Percentiles rank a stretch among this genome's conserved stretches.
Conservation (phyloP, 2,329 filamentous ascomycete species). For the Scytalidium sp. region DNA sequence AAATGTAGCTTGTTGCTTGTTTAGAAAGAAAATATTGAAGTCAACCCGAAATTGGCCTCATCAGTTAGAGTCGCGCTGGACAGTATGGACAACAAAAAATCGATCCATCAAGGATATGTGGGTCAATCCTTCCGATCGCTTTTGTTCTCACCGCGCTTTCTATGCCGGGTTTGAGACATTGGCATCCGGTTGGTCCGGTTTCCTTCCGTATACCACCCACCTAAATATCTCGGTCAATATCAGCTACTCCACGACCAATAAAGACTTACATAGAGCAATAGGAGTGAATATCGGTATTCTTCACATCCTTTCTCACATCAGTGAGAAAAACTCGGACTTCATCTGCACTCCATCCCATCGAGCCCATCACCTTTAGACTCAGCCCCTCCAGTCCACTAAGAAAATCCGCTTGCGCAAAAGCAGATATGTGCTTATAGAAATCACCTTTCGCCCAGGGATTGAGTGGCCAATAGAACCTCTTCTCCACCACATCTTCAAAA, state of each 20-base stretch:
- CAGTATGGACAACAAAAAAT: no score
- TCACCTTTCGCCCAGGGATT: conserved; percentile 22
- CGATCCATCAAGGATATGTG: no score
- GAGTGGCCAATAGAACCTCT: conserved; percentile 21
- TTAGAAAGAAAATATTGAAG: no score
- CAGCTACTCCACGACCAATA: no score
- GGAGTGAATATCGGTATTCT: conserved; percentile 8
- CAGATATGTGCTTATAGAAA: conserved; percentile 20
- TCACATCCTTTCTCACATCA: conserved; percentile 11
- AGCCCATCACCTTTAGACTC: conserved; percentile 19
- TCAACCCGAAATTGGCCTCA: no score
- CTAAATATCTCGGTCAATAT: background rate
- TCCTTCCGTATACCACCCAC: conserved; percentile 5
- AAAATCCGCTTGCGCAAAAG: conserved; percentile 18
- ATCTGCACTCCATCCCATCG: conserved; percentile 19
- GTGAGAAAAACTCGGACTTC: conserved; percentile 22
- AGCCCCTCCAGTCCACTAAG: conserved; percentile 13
- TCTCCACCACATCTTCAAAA: conserved; percentile 22
- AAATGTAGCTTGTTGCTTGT: no score
- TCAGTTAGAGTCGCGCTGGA: no score
- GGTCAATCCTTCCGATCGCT: no score
- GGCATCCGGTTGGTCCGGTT: no score
- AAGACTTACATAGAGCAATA: conserved; percentile 12
- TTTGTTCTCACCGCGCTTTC: no score
- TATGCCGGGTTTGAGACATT: no score